These are phyloP conservation scores for Eucalyptus polybractea DNA, from an alignment of 345 rosid species.

Conservation along the genomic window DNA sequence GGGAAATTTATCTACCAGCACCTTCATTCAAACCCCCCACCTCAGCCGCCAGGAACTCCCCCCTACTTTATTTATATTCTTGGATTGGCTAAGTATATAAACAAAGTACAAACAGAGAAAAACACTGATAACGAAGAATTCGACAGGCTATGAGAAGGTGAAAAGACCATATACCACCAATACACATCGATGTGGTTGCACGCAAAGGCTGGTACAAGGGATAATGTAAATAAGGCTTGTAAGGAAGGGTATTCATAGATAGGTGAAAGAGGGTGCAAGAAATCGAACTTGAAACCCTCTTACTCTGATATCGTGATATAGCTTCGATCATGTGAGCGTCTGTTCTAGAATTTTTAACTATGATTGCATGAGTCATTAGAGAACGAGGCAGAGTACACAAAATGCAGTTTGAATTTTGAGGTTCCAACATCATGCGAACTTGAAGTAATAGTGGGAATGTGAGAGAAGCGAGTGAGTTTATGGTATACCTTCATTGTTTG, in stretches of 20 bases:
- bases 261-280: neutral
- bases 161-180: neutral
- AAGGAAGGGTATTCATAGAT: neutral
- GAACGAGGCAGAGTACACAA: neutral
- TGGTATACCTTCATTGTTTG: neutral
- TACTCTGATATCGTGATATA: neutral
- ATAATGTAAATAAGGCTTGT: neutral
- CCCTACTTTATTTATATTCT: neutral
- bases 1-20: neutral
- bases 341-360: neutral
- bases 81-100: neutral
- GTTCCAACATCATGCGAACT: neutral
- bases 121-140: neutral
- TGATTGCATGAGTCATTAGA: neutral
- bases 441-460: neutral
- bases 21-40: neutral
- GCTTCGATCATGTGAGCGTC: neutral
- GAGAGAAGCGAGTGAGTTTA: neutral
- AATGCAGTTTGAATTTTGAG: neutral
- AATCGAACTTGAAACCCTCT: neutral
- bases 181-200: neutral
- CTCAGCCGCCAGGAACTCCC: neutral
- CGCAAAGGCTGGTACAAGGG: neutral
- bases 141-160: neutral
- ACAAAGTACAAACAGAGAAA: neutral